Evolutionary conservation across 805 yeast genomes (phyloP).

Genomic region (Candida fluviatilis): DNA sequence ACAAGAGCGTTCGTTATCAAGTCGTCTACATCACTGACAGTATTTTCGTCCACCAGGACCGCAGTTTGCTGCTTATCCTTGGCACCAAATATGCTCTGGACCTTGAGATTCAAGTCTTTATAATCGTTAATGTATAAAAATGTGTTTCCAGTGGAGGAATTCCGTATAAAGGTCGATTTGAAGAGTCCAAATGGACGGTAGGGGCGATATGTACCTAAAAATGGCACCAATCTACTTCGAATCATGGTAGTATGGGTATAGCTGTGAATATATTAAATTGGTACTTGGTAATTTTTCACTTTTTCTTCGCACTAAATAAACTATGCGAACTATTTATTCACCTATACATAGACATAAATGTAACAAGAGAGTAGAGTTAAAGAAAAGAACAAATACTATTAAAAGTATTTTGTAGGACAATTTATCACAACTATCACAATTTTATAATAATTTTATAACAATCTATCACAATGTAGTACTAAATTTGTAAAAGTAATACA

Average conservation of each 20-base stretch:
- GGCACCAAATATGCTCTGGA: neutral
- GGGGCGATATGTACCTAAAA: neutral
- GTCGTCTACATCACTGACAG: neutral
- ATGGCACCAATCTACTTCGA: neutral
- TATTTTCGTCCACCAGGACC: neutral
- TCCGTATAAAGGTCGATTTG: neutral
- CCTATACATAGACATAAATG: too few species aligned
- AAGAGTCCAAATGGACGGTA: neutral
- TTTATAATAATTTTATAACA: too few species aligned
- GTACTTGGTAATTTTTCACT: too few species aligned
- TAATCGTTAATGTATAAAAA: constrained; percentile 2
- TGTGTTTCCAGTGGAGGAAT: constrained; percentile 1
- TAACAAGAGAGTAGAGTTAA: too few species aligned
- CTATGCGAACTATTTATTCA: neutral
- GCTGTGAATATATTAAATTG: too few species aligned
- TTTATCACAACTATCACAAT: too few species aligned
- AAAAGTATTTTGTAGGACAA: too few species aligned
- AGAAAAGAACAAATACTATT: too few species aligned
- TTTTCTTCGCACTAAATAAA: neutral
- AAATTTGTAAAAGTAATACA: too few species aligned
- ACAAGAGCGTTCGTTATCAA: constrained; percentile 2
- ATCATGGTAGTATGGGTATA: neutral
- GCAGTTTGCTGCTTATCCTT: too few species aligned
- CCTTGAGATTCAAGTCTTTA: constrained; percentile 2
- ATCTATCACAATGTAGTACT: too few species aligned